phyloP scores from a whole-genome alignment of 1,139 yeast species.

The Groenewaldozyma sp. region DNA sequence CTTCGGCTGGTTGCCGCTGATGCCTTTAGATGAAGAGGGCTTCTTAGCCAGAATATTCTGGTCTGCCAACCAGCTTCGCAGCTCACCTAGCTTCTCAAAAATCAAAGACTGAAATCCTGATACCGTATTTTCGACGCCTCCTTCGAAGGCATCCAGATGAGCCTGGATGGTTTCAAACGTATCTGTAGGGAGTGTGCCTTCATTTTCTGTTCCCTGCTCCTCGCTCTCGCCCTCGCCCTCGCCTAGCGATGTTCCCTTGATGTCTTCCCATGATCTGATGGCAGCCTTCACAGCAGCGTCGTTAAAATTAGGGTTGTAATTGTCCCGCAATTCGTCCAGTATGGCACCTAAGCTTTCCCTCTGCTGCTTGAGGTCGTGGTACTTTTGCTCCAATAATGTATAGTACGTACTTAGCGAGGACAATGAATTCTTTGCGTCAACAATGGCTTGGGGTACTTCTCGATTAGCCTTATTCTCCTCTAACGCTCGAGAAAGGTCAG shows the following conservation, averaged over 20 bases:
- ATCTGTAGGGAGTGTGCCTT: background rate
- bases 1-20: conserved; percentile 8
- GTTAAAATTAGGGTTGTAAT: conserved; percentile 83
- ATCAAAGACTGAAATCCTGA: conserved; percentile 9
- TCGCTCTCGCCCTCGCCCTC: too few species aligned
- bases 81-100: conserved; percentile 7
- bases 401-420: conserved; percentile 3
- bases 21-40: conserved; percentile 1
- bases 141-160: conserved; percentile 7
- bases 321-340: conserved; percentile 39
- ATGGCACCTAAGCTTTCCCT: conserved; percentile 32
- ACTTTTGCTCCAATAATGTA: conserved; percentile 4
- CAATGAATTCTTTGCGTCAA: conserved; percentile 10
- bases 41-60: conserved; percentile 20
- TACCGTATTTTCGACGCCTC: background rate
- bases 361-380: conserved; percentile 9
- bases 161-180: conserved; percentile 2
- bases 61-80: conserved; percentile 18
- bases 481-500: conserved; percentile 16
- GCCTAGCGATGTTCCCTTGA: conserved; percentile 15
- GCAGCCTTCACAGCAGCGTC: conserved; percentile 80
- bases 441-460: conserved; percentile 11
- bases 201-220: conserved; percentile 4
- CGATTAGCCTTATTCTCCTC: conserved; percentile 19
- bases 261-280: conserved; percentile 45